These are phyloP conservation scores for Hirsutella minnesotensis DNA, from an alignment of 2,329 filamentous ascomycete species.

Conservation along the genomic window DNA sequence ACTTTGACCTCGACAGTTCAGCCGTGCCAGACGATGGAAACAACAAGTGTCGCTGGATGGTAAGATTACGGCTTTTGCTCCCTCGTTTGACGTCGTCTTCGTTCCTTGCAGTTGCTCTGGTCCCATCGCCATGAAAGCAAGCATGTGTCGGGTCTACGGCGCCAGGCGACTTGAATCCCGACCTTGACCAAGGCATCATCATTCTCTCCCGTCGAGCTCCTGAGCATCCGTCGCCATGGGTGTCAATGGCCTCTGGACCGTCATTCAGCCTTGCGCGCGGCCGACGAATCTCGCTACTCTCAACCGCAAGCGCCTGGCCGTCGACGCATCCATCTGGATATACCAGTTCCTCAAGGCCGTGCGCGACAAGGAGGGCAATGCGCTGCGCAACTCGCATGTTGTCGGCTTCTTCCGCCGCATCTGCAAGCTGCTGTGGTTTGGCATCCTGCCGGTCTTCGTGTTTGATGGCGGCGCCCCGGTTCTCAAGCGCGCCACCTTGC, in stretches of 20 bases:
- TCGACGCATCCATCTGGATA: constrained; percentile 99
- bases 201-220: background rate
- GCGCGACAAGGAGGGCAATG: constrained; percentile 95
- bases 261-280: constrained; percentile 86
- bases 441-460: constrained; percentile 92
- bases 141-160: background rate
- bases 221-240: constrained; percentile 52
- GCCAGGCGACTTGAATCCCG: background rate
- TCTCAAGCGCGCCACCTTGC: constrained; percentile 85
- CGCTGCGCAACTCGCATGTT: constrained; percentile 87
- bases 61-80: no score
- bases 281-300: constrained; percentile 94
- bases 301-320: constrained; percentile 89
- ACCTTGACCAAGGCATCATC: background rate
- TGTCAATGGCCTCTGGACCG: constrained; percentile 95
- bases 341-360: constrained; percentile 99
- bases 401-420: constrained; percentile 97
- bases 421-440: constrained; percentile 94
- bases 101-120: background rate
- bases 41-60: no score
- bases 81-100: background rate
- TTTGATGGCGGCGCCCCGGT: constrained; percentile 92
- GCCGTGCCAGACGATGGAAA: no score
- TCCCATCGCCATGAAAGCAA: background rate
- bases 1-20: background rate